phyloP scores from a whole-genome alignment of 768 basidiomycete species.

The Hygrocybe punicea region DNA sequence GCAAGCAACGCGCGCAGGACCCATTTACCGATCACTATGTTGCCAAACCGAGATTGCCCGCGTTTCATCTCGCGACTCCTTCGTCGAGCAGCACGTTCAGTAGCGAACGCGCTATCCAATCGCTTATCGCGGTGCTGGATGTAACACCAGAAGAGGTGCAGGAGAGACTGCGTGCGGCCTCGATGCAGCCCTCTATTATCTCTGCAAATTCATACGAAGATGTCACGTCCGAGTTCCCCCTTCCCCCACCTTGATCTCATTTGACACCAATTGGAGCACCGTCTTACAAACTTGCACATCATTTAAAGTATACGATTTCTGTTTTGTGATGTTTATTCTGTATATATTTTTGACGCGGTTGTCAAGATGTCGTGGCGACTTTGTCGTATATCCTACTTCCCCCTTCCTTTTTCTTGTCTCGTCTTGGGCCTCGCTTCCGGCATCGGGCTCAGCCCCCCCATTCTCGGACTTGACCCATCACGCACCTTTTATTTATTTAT shows the following conservation, averaged over 20 bases:
- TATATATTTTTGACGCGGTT: too few relatives aligned
- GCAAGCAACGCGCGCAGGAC: constrained; percentile 23
- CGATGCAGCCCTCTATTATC: constrained; percentile 53
- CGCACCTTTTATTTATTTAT: too few relatives aligned
- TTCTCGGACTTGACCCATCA: too few relatives aligned
- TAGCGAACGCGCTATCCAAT: constrained; percentile 55
- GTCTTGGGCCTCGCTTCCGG: too few relatives aligned
- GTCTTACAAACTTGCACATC: background rate
- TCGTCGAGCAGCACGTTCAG: constrained; percentile 19
- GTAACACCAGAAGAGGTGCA: constrained; percentile 45
- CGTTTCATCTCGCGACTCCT: constrained; percentile 15
- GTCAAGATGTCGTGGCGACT: too few relatives aligned
- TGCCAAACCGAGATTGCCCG: constrained; percentile 6
- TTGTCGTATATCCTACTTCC: too few relatives aligned
- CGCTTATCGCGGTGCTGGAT: constrained; percentile 67
- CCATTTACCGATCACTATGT: constrained; percentile 10
- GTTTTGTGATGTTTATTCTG: too few relatives aligned
- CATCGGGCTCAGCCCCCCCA: too few relatives aligned
- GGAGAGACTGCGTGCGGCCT: constrained; percentile 52
- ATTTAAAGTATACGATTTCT: too few relatives aligned
- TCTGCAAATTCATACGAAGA: constrained; percentile 36
- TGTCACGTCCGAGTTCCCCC: constrained; percentile 39
- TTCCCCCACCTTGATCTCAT: constrained; percentile 31
- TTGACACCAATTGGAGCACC: background rate
- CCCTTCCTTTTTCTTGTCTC: too few relatives aligned